Base-by-base conservation (phyloP, 2,329 filamentous ascomycete genomes). In the Alternaria alternata region DNA sequence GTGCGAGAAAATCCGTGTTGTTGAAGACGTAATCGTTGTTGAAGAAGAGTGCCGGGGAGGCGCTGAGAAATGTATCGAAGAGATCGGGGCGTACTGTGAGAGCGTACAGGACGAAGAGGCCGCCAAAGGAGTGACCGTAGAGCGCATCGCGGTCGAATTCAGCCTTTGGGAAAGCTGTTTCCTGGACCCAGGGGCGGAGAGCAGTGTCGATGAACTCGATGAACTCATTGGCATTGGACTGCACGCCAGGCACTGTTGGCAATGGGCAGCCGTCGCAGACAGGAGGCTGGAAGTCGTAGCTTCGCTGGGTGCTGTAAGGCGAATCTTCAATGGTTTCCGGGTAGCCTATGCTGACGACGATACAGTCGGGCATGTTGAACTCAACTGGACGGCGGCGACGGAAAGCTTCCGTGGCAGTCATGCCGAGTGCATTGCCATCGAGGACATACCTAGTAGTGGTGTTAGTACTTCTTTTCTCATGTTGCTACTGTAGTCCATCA, bases 61-160 rank as follows among this genome's bases (percentile, higher is more conserved):
- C 80, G 1, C 79, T 78, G 14, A 84, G 75, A 59, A 80, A 83
- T 7, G 75, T 78, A 54, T 84, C 75, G 54, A 85, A 85, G 3
- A 79, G 71, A 1, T 69, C 63, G 0, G 81, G 79, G 4, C 75
- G 70, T 0, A 75, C 80, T 54, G 81, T 80, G 8, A 85, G 73
- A 0, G 79, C 72, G 59, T 84, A 81, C 3, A 85, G 73, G 0
- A 78, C 72, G 47, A 85, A 85, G 0, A 85, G 71, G 0, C 82
- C 84, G 2, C 82, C 83, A 26, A 82, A 84, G 0, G 83, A 85
- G 57, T 85, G 83, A 0, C 83, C 83, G 41, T 80, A 84, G 1
- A 85, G 70, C 0, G 81, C 83, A 49, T 81, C 81, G 24, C 77
- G 76, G 2, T 72, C 68, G 16, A 78, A 74, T 0, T 61, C 65